Evolutionary conservation across 768 basidiomycete species (phyloP).

Genomic region (Kwoniella dejecticola): DNA sequence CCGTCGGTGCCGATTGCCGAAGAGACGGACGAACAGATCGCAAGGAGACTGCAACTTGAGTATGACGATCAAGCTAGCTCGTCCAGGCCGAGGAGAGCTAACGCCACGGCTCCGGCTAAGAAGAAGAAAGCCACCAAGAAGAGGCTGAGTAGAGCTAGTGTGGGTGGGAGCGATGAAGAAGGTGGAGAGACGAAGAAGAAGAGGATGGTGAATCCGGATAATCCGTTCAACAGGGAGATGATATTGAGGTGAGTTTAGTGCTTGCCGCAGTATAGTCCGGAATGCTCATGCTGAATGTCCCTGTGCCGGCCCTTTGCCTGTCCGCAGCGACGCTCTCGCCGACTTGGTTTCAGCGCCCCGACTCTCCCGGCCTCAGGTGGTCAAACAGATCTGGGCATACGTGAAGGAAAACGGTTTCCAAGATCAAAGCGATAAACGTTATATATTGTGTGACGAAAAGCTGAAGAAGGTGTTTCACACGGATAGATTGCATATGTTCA

Average conservation of each 20-base stretch:
- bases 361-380: constrained; percentile 83
- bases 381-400: constrained; percentile 86
- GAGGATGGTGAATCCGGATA: constrained; percentile 59
- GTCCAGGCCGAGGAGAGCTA: constrained; percentile 57
- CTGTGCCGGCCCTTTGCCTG: no score
- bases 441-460: constrained; percentile 78
- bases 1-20: constrained; percentile 33
- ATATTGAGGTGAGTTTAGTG: constrained; percentile 56
- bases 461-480: constrained; percentile 74
- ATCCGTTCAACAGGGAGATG: constrained; percentile 59
- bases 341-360: constrained; percentile 68
- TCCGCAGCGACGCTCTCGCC: constrained; percentile 69
- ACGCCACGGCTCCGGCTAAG: constrained; percentile 18
- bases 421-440: constrained; percentile 78
- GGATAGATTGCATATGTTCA: constrained; percentile 81
- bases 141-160: constrained; percentile 53
- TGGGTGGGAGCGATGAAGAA: constrained; percentile 36
- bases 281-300: no score
- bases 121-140: constrained; percentile 45
- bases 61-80: constrained; percentile 59
- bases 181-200: constrained; percentile 54
- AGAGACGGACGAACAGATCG: constrained; percentile 70
- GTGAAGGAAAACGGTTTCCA: constrained; percentile 80
- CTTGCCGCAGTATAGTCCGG: constrained; percentile 56
- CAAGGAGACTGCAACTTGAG: constrained; percentile 70